Conservation (phyloP, 768 basidiomycete genomes). For the Thelephora aurantiotincta region DNA sequence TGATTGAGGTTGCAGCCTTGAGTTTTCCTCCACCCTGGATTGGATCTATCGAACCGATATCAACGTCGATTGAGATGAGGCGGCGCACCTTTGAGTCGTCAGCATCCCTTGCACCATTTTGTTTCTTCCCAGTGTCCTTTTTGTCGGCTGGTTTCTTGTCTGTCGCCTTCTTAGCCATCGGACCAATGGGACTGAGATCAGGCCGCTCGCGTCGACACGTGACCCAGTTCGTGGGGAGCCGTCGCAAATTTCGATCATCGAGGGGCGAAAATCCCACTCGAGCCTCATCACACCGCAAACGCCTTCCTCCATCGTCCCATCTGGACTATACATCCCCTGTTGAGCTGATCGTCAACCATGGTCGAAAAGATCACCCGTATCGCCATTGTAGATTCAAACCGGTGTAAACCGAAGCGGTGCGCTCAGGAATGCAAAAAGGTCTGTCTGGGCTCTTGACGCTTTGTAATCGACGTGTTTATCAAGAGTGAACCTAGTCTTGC, state of each 20-base stretch:
- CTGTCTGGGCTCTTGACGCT: slow-evolving; percentile 7
- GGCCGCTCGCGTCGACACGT: too few species aligned
- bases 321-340: too few species aligned
- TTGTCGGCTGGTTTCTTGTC: slow-evolving; percentile 25
- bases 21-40: slow-evolving; percentile 6
- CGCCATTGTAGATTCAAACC: slow-evolving; percentile 84
- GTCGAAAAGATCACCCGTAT: slow-evolving; percentile 96
- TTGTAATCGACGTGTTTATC: slow-evolving; percentile 6
- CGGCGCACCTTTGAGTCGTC: slow-evolving; percentile 12
- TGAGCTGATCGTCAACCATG: slow-evolving; percentile 26
- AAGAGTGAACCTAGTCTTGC: slow-evolving; percentile 46
- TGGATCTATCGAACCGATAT: slow-evolving; percentile 2
- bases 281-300: too few species aligned
- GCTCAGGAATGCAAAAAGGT: slow-evolving; percentile 99
- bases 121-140: slow-evolving; percentile 26
- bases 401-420: slow-evolving; percentile 93
- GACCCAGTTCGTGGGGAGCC: too few species aligned
- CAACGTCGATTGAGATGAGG: not conserved
- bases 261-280: too few species aligned
- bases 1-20: slow-evolving; percentile 56
- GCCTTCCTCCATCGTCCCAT: too few species aligned
- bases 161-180: slow-evolving; percentile 11
- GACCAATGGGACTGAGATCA: not conserved
- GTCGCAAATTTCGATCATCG: too few species aligned
- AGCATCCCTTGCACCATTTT: slow-evolving; percentile 3